Evolutionary conservation across 805 yeast genomes (phyloP).

Genomic region (Myxozyma monticola): DNA sequence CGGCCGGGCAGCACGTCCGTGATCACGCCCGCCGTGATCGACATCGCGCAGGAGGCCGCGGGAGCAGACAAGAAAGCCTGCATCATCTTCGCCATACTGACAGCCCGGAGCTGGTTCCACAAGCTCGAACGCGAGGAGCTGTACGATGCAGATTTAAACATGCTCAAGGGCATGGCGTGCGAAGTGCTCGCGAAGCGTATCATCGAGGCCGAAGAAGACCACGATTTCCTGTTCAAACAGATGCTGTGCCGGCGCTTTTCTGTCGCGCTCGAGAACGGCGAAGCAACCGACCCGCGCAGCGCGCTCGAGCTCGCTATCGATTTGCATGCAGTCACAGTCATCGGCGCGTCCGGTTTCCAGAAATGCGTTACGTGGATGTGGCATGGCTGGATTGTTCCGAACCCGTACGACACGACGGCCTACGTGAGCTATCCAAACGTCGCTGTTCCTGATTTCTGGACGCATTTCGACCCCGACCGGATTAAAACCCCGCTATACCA

Average conservation of each 20-base stretch:
- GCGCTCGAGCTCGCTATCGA: conserved; percentile 86
- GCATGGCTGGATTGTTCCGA: conserved; percentile 90
- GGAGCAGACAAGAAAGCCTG: conserved; percentile 74
- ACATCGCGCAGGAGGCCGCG: conserved; percentile 68
- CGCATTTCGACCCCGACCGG: conserved; percentile 80
- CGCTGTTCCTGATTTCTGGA: conserved; percentile 51
- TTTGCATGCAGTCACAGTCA: conserved; percentile 73
- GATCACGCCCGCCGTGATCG: conserved; percentile 57
- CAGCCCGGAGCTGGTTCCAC: conserved; percentile 78
- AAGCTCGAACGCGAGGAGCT: conserved; percentile 59
- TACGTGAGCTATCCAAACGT: conserved; percentile 66
- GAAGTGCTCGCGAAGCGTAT: conserved; percentile 68
- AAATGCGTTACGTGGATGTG: conserved; percentile 86
- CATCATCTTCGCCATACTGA: conserved; percentile 67
- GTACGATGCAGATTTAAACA: conserved; percentile 64
- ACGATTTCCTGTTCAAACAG: conserved; percentile 52
- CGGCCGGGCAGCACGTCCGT: conserved; percentile 56
- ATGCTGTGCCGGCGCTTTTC: conserved; percentile 76
- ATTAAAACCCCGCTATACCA: conserved; percentile 82
- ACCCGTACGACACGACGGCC: conserved; percentile 64
- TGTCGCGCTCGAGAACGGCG: conserved; percentile 56
- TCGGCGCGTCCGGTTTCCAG: conserved; percentile 80
- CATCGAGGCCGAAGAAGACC: conserved; percentile 57
- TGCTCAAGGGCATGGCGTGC: conserved; percentile 65
- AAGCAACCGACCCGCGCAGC: conserved; percentile 56